Conservation (phyloP, 106 monocot species). For the Chionographis japonica region DNA sequence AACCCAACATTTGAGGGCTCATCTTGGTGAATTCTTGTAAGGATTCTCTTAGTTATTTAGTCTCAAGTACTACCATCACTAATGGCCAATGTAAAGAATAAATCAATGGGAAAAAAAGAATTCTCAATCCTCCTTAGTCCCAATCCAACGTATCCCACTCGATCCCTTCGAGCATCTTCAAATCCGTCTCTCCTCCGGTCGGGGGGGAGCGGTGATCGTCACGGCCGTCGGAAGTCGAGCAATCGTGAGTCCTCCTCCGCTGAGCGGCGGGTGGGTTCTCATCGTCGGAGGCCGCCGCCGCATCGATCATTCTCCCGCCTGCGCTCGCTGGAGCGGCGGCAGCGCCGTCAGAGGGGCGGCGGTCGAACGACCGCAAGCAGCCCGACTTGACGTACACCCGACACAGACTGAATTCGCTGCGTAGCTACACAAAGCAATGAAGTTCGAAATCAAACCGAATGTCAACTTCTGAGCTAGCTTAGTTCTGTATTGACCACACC, state of each 20-base stretch:
- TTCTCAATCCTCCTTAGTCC: too few relatives aligned
- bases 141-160: too few relatives aligned
- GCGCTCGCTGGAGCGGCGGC: background rate
- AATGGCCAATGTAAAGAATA: too few relatives aligned
- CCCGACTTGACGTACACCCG: constrained; percentile 47
- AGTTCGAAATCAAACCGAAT: background rate
- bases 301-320: background rate
- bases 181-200: too few relatives aligned
- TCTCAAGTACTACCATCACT: too few relatives aligned
- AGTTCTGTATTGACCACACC: background rate
- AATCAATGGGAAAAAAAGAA: too few relatives aligned
- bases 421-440: constrained; percentile 13
- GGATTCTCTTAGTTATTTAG: too few relatives aligned
- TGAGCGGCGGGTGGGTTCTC: background rate
- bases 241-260: background rate
- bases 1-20: too few relatives aligned
- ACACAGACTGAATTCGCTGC: constrained; percentile 56
- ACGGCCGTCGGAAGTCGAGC: constrained; percentile 10
- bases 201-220: background rate
- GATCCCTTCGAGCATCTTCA: too few relatives aligned
- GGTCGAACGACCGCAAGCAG: constrained; percentile 37
- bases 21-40: too few relatives aligned
- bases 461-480: background rate
- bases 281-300: background rate
- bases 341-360: constrained; percentile 17